Evolutionary conservation across 2,329 filamentous ascomycete genomes (phyloP), one percentile per base, ranked within the genome.

Genomic region (Colletotrichum abscissum): DNA sequence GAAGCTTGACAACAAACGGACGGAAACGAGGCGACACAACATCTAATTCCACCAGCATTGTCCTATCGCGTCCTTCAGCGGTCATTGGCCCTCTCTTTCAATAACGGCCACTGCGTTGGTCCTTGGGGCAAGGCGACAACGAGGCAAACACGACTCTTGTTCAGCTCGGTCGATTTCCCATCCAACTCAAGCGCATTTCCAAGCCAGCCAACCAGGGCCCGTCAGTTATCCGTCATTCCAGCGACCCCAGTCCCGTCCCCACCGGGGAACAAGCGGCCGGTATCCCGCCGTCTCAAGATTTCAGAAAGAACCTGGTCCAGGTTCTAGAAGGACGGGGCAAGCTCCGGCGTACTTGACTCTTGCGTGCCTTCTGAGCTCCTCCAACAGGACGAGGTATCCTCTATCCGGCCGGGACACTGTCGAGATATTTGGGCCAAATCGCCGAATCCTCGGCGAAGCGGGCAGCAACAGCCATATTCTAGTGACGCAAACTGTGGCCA

Each of bases 281-380:
- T 28, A 64, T 73, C 54, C 70, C 70, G 70, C 70, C 30, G 70
- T 73, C 66, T 73, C 70, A 73, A 69, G 59, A 60, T 73, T 69
- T 73, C 70, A 73, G 49, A 58, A 54, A 69, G 65, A 55, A 59
- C 70, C 58, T 54, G 55, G 60, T 24, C 66, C 66, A 69, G 66
- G 66, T 73, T 69, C 70, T 69, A 69, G 70, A 73, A 73, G 60
- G 70, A 69, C 55, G 60, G 70, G 66, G 54, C 66, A 46, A 12
- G 28, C 64, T 52, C 55, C 54, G 67, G 49, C 58, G 65, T 42
- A 24, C 64, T 42, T n/a, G 58, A 16, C 52, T 49, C 65, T 63
- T 68, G 69, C 49, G 42, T 42, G 38, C 38, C 38, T 42, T 42
- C 38, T 42, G 38, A 12, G 38, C 14, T 42, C 35, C 28, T 68